Base-by-base conservation (phyloP, 2,329 filamentous ascomycete genomes). In the Alternaria metachromatica region DNA sequence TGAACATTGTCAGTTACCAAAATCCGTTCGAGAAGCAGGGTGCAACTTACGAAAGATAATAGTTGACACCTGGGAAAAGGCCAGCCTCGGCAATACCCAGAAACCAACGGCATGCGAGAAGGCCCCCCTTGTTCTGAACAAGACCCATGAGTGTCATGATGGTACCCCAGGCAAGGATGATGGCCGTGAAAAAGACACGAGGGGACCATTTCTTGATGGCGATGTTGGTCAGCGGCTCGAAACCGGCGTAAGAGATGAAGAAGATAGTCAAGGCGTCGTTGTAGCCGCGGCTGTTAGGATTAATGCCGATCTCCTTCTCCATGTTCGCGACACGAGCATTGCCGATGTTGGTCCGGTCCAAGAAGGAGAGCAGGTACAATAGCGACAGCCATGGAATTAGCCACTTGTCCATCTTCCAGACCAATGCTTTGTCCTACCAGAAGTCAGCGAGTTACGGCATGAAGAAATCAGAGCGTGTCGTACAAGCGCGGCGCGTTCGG, bases 191-290 rank as follows among this genome's bases (percentile, higher is more conserved):
- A 66, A 78, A 80, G 58, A 78, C 72, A 53, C 76, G 75, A 0
- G 87, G 87, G 0, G 85, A 88, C 3, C 87, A 89, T 3, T 83
- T 81, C 72, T 89, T 90, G 41, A 90, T 83, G 15, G 89, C 78
- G 63, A 89, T 87, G 69, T 89, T 90, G 72, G 87, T 89, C 0
- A 88, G 86, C 4, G 78, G 82, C 70, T 84, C 83, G 49, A 83
- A 80, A 21, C 81, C 73, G n/a, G 82, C 81, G 64, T 85, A 85
- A 1, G 81, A 82, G 64, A 84, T 81, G 75, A 92, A 92, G 77
- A 90, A 92, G 2, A 92, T 78, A 1, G 89, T 91, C 55, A 92
- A 73, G 1, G 88, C 88, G 2, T 86, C 87, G 5, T 90, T 82
- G 69, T 92, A 91, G 67, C 90, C 83, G 58, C 90, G 87, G 2